Percentiles rank a stretch among this genome's conserved stretches.
phyloP scores from a whole-genome alignment of 1,284 basidiomycete genomes.

The Cryptococcus amylolentus region DNA sequence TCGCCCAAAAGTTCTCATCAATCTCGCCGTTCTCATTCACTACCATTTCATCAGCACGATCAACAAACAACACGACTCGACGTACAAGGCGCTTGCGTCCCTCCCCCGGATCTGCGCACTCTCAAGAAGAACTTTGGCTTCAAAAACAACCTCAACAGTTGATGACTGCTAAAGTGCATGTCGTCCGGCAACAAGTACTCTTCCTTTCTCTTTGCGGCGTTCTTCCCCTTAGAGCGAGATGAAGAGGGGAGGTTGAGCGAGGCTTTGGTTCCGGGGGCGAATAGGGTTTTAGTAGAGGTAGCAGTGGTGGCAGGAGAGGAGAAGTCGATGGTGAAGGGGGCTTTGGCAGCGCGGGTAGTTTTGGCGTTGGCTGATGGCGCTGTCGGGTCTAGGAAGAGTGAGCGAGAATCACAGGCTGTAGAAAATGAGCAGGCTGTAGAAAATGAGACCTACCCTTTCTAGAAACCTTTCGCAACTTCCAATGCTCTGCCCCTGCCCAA shows the following conservation, averaged over 20 bases:
- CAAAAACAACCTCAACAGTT: conserved; percentile 85
- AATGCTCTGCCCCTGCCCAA: conserved; percentile 98
- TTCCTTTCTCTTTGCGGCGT: conserved; percentile 59
- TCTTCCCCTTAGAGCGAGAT: conserved; percentile 16
- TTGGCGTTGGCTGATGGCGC: conserved; percentile 48
- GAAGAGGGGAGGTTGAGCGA: conserved; percentile 62
- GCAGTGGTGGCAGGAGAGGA: conserved; percentile 59
- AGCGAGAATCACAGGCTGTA: not conserved
- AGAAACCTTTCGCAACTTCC: conserved; percentile 80
- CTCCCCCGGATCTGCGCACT: conserved; percentile 12
- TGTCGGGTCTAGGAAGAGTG: conserved; percentile 32
- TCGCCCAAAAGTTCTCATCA: conserved; percentile 93
- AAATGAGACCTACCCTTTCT: conserved; percentile 60
- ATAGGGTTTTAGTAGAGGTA: conserved; percentile 64
- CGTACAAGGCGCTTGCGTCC: too few relatives aligned
- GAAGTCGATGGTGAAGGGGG: conserved; percentile 87
- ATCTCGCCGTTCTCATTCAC: conserved; percentile 68
- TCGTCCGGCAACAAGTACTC: conserved; percentile 88
- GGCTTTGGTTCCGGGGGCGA: conserved; percentile 66
- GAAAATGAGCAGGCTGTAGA: not conserved
- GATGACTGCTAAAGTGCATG: conserved; percentile 90
- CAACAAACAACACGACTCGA: too few relatives aligned
- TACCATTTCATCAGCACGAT: not conserved
- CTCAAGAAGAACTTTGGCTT: conserved; percentile 90
- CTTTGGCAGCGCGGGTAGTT: conserved; percentile 67